Evolutionary conservation across 2,329 filamentous ascomycete genomes (phyloP), one percentile per base, ranked within the genome.

Genomic region (Bipolaris gigantea): DNA sequence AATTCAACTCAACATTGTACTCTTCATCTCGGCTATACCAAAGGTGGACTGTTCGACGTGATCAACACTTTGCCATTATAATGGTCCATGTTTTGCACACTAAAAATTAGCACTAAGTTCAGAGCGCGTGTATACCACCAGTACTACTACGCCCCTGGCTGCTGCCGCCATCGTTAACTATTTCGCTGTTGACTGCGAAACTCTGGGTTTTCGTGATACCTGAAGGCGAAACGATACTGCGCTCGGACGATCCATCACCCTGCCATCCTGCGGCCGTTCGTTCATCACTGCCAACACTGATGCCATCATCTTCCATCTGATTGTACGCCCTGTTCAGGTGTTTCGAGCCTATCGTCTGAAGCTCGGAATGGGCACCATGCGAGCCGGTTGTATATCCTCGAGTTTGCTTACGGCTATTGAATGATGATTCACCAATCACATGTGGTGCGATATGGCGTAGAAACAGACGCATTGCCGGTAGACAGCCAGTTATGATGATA

Each of bases 391-490:
- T 35, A 5, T 61, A 55, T 5, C 46, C 52, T 15, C 44, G 42
- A 32, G 30, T 40, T 39, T 38, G 40, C 18, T 53, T 50, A 6
- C 54, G 45, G 21, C 53, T 59, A 2, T 36, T 51, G 27, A 55
- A 10, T 16, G 50, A 46, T 2, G 50, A 59, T 38, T 61, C 58
- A 19, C 57, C 56, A 16, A 61, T 53, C 23, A 59, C 19, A 8
- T 30, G 50, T 1, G 75, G 74, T 0, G 73, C 67, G 13, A 77
- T 62, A 44, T 75, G 72, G 0, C 65, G 65, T 55, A 77, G 69
- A 67, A 77, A 77, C 9, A 74, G 73, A 15, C 72, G 71, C 11
- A 78, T 60, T 0, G 75, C 76, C 0, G 76, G 75, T n/a, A 77
- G 70, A 5, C 73, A 72, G 7, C 71, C 75, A 53, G 75, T 77